Base-by-base conservation (phyloP, 805 yeast genomes). In the Candida maltosa region DNA sequence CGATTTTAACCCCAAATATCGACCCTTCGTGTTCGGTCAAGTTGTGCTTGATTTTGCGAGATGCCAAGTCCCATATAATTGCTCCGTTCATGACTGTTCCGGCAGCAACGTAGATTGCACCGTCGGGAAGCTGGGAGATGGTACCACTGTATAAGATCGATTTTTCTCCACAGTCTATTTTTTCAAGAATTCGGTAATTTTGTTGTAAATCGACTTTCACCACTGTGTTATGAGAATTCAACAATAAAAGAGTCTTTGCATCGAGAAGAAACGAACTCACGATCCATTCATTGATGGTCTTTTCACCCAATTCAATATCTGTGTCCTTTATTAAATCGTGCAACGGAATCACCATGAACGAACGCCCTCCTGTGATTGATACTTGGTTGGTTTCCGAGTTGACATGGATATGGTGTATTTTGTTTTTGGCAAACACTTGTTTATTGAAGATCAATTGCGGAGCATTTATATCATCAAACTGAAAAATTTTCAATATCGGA, bases 11-110 rank as follows among this genome's bases (percentile, higher is more conserved):
- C 19, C 83, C 85, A 58, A 93, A 91, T 19, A 91, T 88, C 0
- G 96, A 85, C 2, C 98, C 98, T 54, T 83, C 88, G 60, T 93
- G 98, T 1, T 81, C 83, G 0, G 73, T 71, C 34, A 91, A 64
- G 24, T 70, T 72, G 46, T 79, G 77, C 3, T 76, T 16, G 6
- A 82, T 62, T 20, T 62, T 29, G 1, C 60, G 43, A 5, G 62
- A 52, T 22, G 60, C 58, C 16, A 78, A 50, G 31, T 78, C 78
- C 97, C 97, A 91, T 2, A 88, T 63, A 3, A 85, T 62, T 2
- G 87, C 80, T 10, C 97, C 96, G 31, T 82, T 81, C 80, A 89
- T 80, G 2, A 91, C 97, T 0, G 98, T 91, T 16, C 98, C 98
- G 0, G 96, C 89, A 18, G 87, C 87, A 10, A 87, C 69, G 4